Conservation (phyloP, 495 filamentous ascomycete genomes). For the Aspergillus biplanus region DNA sequence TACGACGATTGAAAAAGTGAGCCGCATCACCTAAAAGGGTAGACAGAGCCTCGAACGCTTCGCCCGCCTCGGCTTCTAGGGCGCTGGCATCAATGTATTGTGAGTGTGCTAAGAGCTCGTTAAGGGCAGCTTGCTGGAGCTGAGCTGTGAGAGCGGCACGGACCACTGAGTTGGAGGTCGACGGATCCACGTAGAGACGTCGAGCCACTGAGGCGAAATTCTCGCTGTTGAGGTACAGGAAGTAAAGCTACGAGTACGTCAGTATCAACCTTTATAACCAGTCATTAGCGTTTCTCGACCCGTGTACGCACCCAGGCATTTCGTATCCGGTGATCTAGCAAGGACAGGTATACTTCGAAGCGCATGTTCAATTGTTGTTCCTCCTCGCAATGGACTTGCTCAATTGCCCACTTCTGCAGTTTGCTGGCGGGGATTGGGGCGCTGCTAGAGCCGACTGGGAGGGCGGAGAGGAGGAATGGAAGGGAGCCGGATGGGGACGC, state of each 20-base stretch:
- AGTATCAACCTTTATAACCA: conserved; percentile 7
- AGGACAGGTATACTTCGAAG: conserved; percentile 77
- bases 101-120: conserved; percentile 70
- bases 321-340: conserved; percentile 80
- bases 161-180: conserved; percentile 64
- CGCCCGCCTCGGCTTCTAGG: conserved; percentile 68
- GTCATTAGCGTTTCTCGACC: not conserved
- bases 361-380: conserved; percentile 60
- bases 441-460: conserved; percentile 31
- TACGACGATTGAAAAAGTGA: conserved; percentile 67
- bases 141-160: conserved; percentile 63
- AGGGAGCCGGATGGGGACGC: conserved; percentile 85
- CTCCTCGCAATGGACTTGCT: conserved; percentile 50
- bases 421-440: conserved; percentile 65
- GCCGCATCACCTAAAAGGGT: conserved; percentile 63
- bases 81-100: conserved; percentile 61
- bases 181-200: conserved; percentile 68
- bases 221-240: conserved; percentile 71
- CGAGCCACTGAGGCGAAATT: conserved; percentile 68
- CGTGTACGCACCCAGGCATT: conserved; percentile 74
- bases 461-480: conserved; percentile 77
- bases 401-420: conserved; percentile 70
- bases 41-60: conserved; percentile 76
- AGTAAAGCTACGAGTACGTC: conserved; percentile 61
- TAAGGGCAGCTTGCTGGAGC: conserved; percentile 69